These are phyloP conservation scores for Asterionellopsis glacialis DNA, from an alignment of 108 stramenopile genomes.

Conservation along the genomic window DNA sequence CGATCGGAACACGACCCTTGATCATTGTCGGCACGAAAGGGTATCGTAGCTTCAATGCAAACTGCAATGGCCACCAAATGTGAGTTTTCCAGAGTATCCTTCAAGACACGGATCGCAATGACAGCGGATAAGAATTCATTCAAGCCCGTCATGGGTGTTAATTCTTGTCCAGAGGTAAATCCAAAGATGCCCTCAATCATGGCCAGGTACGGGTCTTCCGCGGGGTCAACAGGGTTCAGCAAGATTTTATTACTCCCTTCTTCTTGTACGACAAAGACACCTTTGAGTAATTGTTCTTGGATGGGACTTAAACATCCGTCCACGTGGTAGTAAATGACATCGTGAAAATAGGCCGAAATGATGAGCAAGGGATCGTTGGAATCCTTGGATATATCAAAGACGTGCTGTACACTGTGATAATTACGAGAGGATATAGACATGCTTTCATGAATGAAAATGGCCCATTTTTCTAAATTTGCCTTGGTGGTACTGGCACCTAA, in stretches of 20 bases:
- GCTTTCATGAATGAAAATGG: slow-evolving; percentile 49
- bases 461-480: slow-evolving; percentile 29
- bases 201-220: slow-evolving; percentile 16
- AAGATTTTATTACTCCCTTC: background rate
- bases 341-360: slow-evolving; percentile 51
- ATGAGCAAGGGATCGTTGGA: slow-evolving; percentile 38
- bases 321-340: slow-evolving; percentile 49
- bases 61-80: slow-evolving; percentile 38
- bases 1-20: slow-evolving; percentile 27
- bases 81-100: slow-evolving; percentile 12
- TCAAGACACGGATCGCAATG: slow-evolving; percentile 32
- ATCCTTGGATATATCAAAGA: slow-evolving; percentile 38
- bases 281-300: slow-evolving; percentile 30
- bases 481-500: slow-evolving; percentile 17
- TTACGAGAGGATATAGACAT: slow-evolving; percentile 37
- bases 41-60: slow-evolving; percentile 63
- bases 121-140: slow-evolving; percentile 54
- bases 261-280: slow-evolving; percentile 4
- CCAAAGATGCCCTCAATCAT: slow-evolving; percentile 45
- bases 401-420: slow-evolving; percentile 57
- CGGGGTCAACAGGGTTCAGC: background rate
- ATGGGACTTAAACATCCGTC: slow-evolving; percentile 35
- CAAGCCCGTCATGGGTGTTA: slow-evolving; percentile 30
- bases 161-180: slow-evolving; percentile 20
- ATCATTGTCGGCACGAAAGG: slow-evolving; percentile 33